Base-by-base conservation (phyloP, 148 eudicot species). In the Hydrangea macrophylla region DNA sequence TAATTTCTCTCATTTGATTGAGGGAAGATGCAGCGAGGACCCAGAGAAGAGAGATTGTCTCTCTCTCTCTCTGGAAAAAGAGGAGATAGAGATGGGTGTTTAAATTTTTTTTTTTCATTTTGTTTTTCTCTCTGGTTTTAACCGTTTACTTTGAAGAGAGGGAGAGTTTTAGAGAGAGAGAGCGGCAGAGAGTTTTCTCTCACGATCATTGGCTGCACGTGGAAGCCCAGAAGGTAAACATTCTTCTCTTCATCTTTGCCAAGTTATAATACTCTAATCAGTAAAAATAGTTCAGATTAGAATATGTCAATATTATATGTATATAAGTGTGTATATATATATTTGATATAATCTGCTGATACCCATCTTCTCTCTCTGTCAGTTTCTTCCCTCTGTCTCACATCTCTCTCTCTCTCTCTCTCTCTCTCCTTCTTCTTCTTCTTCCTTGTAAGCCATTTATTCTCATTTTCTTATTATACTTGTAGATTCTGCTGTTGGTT, bases 351-450 rank as follows among this genome's bases (percentile, higher is more conserved):
- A 18, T 62, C 28, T 58, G 44, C 68, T 77, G 69, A 73, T 71
- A 77, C 71, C 85, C 87, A 76, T 78, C 84, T 83, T 70, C 84
- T 60, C 78, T 64, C 68, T 77, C 76, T 44, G 55, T 71, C 82
- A 40, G 28, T 73, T 77, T 78, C 67, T 32, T 65, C 75, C 75
- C 78, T 70, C 78, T 77, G 73, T 68, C 85, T 69, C 70, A 70
- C 48, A 48, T 71, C 78, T 48, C 71, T 72, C 74, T 48, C 48
- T 42, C 18, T 42, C 48, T 42, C 48, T 42, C 48, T 42, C 48
- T 18, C 17, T n/a, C n/a, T n/a, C n/a, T n/a, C n/a, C n/a, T 65
- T 54, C 18, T 66, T 56, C 22, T 73, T 45, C 64, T 56, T 62
- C 45, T 60, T 51, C 60, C 72, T 70, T 81, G 89, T 84, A 82